These are phyloP conservation scores for Phalaenopsis equestris DNA, from an alignment of 106 monocot genomes.

Conservation along the genomic window DNA sequence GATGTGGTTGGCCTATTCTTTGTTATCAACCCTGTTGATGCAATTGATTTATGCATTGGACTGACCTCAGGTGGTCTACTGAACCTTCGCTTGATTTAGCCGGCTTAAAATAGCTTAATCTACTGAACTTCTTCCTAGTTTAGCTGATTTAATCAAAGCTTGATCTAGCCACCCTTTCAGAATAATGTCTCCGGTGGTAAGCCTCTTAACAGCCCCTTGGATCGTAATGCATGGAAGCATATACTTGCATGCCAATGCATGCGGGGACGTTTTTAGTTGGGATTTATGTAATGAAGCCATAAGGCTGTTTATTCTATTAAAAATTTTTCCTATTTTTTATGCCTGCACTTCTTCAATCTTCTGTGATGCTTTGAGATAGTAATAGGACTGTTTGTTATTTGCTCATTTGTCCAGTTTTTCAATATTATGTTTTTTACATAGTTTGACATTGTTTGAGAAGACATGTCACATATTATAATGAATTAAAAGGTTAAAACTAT, in stretches of 20 bases:
- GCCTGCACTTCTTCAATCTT: neutral
- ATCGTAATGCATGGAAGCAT: neutral
- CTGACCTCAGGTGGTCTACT: neutral
- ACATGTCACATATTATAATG: neutral
- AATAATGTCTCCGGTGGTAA: neutral
- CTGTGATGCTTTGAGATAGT: neutral
- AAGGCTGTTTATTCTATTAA: too few species aligned
- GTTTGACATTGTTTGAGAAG: neutral
- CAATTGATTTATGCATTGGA: neutral
- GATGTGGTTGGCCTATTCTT: neutral
- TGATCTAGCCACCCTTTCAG: neutral
- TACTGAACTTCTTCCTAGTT: neutral
- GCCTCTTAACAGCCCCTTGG: neutral
- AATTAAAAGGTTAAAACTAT: neutral
- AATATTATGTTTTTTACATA: neutral
- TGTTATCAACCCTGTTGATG: neutral
- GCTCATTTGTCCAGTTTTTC: neutral
- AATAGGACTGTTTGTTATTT: neutral
- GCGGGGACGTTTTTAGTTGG: constrained; percentile 35
- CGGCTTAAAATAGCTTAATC: neutral
- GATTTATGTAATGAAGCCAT: neutral
- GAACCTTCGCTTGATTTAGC: neutral
- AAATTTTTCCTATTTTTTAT: too few species aligned
- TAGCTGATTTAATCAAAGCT: neutral
- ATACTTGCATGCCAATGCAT: neutral